These are phyloP conservation scores for Aspergillus phoenicis DNA, from an alignment of 2,329 filamentous ascomycete genomes.

Conservation along the genomic window DNA sequence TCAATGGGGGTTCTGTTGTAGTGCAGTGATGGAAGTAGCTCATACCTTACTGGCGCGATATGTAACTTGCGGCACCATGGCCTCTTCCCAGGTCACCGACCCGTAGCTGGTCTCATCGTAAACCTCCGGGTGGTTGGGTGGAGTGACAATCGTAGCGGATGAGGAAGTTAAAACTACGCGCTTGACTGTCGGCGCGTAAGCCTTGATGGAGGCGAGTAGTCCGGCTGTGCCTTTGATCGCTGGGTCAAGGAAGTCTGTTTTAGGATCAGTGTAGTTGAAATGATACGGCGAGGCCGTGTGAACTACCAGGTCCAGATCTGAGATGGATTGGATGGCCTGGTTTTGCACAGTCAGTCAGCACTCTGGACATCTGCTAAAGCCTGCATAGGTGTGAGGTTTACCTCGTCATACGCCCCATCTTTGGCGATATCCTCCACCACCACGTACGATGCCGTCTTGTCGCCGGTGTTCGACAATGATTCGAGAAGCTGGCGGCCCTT, in stretches of 20 bases:
- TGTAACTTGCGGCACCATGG: background rate
- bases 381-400: background rate
- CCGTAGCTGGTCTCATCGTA: slow-evolving; percentile 8
- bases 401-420: background rate
- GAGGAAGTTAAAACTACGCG: slow-evolving; percentile 12
- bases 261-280: background rate
- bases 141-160: slow-evolving; percentile 1
- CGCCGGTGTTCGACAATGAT: background rate
- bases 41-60: slow-evolving; percentile 10
- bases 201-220: background rate
- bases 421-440: background rate
- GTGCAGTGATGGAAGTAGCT: too few species aligned
- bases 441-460: background rate
- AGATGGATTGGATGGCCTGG: background rate
- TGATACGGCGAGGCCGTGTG: background rate
- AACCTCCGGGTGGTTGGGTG: background rate
- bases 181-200: background rate
- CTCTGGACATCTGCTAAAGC: too few species aligned
- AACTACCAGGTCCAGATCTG: background rate
- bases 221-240: slow-evolving; percentile 5
- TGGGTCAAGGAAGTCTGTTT: slow-evolving; percentile 4
- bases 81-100: background rate
- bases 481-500: background rate
- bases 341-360: background rate
- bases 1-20: background rate